A percentile compares a stretch with the other conserved stretches of the same genome.
Evolutionary conservation across 345 rosid species (phyloP).

Genomic region (Citrus medica): DNA sequence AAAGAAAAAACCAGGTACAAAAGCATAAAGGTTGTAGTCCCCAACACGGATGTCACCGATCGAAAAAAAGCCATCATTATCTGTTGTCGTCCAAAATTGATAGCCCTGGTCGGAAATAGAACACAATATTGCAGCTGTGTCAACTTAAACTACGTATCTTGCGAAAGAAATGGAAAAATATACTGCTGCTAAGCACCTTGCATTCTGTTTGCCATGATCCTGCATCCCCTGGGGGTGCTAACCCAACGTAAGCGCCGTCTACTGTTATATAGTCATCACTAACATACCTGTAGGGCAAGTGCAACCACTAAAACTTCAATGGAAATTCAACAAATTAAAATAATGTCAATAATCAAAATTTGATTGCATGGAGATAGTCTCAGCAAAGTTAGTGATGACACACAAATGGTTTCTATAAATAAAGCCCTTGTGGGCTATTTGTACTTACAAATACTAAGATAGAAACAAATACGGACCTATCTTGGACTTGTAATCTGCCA

Average conservation of each 20-base stretch:
- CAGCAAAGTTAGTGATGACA: no score
- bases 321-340: not conserved
- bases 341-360: no score
- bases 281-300: slow-evolving; percentile 23
- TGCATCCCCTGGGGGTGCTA: slow-evolving; percentile 70
- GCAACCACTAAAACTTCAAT: not conserved
- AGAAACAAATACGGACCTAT: slow-evolving; percentile 39
- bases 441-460: not conserved
- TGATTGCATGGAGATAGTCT: no score
- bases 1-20: slow-evolving; percentile 49
- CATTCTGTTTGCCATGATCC: slow-evolving; percentile 89
- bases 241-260: slow-evolving; percentile 60
- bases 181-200: slow-evolving; percentile 34
- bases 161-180: not conserved
- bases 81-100: slow-evolving; percentile 77
- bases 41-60: slow-evolving; percentile 48
- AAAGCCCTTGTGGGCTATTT: no score
- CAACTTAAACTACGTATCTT: not conserved
- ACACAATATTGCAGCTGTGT: not conserved
- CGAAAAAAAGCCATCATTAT: slow-evolving; percentile 49
- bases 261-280: slow-evolving; percentile 37
- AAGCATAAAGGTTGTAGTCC: slow-evolving; percentile 65
- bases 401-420: no score
- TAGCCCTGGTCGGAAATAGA: slow-evolving; percentile 40
- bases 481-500: slow-evolving; percentile 59